These are phyloP conservation scores for Zoysia japonica DNA, from an alignment of 176 grass and related monocot genomes.

Conservation along the genomic window DNA sequence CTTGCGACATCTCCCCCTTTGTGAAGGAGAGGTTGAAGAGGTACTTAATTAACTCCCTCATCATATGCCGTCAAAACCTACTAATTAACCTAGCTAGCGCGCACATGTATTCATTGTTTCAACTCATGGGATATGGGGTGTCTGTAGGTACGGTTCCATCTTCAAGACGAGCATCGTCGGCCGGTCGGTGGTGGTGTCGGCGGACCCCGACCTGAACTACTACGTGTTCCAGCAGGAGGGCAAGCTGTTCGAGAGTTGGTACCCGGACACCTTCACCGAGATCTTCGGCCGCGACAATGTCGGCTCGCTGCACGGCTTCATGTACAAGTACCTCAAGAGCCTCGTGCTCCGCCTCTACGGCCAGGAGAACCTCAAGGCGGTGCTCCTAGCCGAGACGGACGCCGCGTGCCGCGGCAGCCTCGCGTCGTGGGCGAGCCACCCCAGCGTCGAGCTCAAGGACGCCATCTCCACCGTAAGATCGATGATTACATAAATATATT, in stretches of 20 bases:
- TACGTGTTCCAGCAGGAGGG: slow-evolving; percentile 86
- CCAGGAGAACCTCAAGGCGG: slow-evolving; percentile 61
- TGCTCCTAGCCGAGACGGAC: slow-evolving; percentile 58
- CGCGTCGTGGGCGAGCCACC: slow-evolving; percentile 52
- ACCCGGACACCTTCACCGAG: slow-evolving; percentile 85
- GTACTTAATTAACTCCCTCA: background rate
- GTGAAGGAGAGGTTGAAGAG: slow-evolving; percentile 55
- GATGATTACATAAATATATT: background rate
- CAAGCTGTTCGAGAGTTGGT: slow-evolving; percentile 88
- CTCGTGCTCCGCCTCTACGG: slow-evolving; percentile 75
- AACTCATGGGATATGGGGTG: background rate
- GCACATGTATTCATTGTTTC: background rate
- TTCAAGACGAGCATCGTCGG: slow-evolving; percentile 88
- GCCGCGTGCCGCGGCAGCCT: slow-evolving; percentile 53
- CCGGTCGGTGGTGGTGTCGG: slow-evolving; percentile 55
- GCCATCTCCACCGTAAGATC: slow-evolving; percentile 52
- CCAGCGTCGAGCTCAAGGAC: slow-evolving; percentile 68
- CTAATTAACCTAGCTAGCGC: too few species aligned
- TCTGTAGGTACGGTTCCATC: slow-evolving; percentile 52
- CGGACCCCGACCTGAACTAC: slow-evolving; percentile 70
- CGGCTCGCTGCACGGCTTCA: slow-evolving; percentile 75
- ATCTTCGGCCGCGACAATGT: slow-evolving; percentile 82
- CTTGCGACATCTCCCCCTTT: slow-evolving; percentile 67
- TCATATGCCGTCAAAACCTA: background rate
- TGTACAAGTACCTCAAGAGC: slow-evolving; percentile 90